A percentile compares a stretch with the other conserved stretches of the same genome.
These are phyloP conservation scores for Russula ochroleuca DNA, from an alignment of 768 basidiomycete species.

Conservation along the genomic window DNA sequence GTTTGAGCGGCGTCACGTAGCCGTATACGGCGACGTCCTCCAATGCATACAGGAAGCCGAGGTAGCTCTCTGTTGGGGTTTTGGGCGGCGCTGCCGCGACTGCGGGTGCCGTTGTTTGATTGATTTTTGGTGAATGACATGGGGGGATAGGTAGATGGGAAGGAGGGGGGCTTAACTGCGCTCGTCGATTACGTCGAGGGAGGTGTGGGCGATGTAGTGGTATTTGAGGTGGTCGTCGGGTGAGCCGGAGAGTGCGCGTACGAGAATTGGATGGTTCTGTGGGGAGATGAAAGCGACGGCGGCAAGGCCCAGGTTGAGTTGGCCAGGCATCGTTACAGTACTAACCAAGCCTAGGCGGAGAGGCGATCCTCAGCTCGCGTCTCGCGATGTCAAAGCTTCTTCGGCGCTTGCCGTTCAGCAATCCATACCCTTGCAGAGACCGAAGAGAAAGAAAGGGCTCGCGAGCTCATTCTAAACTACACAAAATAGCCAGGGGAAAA, in stretches of 20 bases:
- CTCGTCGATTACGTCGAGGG: constrained; percentile 88
- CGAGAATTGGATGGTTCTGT: constrained; percentile 75
- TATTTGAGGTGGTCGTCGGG: constrained; percentile 69
- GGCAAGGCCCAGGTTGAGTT: constrained; percentile 60
- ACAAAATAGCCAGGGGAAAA: background rate
- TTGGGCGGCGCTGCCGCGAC: constrained; percentile 48
- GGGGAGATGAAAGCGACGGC: constrained; percentile 84
- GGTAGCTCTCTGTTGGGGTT: constrained; percentile 64
- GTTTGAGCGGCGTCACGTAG: constrained; percentile 81
- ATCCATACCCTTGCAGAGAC: too few species aligned
- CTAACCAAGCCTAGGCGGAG: background rate
- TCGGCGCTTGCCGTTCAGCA: too few species aligned
- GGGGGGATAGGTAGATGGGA: background rate
- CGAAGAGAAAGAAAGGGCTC: too few species aligned
- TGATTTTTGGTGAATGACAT: background rate
- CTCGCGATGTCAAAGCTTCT: too few species aligned
- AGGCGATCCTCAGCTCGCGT: too few species aligned
- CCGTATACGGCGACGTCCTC: constrained; percentile 93
- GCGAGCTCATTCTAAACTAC: background rate
- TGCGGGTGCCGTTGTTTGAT: background rate
- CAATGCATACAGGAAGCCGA: constrained; percentile 83
- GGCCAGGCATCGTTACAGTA: constrained; percentile 50
- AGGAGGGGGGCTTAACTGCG: constrained; percentile 53
- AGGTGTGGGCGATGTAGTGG: constrained; percentile 88
- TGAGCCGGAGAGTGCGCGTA: constrained; percentile 63